Conservation (phyloP, 352 stramenopile genomes). For the Phytophthora palmivora region DNA sequence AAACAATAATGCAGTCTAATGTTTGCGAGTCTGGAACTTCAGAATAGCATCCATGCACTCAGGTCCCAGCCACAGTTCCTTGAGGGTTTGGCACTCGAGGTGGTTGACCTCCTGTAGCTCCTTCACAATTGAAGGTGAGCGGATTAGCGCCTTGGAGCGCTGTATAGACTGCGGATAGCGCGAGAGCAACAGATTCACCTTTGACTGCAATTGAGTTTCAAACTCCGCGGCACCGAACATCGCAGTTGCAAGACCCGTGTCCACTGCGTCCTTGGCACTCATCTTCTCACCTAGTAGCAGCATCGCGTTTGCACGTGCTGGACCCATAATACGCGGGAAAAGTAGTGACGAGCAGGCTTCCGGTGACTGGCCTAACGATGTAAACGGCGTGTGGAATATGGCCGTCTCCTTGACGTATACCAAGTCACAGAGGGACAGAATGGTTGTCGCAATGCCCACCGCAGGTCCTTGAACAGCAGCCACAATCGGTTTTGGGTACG, state of each 20-base stretch:
- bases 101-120: constrained; percentile 68
- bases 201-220: constrained; percentile 54
- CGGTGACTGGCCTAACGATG: constrained; percentile 86
- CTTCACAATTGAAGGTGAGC: constrained; percentile 48
- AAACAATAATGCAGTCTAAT: too few relatives aligned
- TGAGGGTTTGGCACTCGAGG: constrained; percentile 67
- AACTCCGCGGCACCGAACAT: constrained; percentile 72
- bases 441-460: constrained; percentile 91
- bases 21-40: constrained; percentile 77
- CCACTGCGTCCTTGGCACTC: constrained; percentile 59
- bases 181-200: constrained; percentile 72
- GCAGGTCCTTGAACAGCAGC: constrained; percentile 91
- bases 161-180: constrained; percentile 72
- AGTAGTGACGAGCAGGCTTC: constrained; percentile 92
- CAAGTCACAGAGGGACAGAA: constrained; percentile 90
- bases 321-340: constrained; percentile 88
- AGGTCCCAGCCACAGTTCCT: constrained; percentile 75
- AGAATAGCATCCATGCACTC: constrained; percentile 81
- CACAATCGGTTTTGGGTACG: constrained; percentile 92
- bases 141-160: constrained; percentile 70
- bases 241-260: constrained; percentile 56
- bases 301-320: constrained; percentile 88
- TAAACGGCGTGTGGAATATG: constrained; percentile 94
- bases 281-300: constrained; percentile 90
- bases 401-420: constrained; percentile 88